Conservation (phyloP, 257 asterid species). For the Nicotiana benthamiana region DNA sequence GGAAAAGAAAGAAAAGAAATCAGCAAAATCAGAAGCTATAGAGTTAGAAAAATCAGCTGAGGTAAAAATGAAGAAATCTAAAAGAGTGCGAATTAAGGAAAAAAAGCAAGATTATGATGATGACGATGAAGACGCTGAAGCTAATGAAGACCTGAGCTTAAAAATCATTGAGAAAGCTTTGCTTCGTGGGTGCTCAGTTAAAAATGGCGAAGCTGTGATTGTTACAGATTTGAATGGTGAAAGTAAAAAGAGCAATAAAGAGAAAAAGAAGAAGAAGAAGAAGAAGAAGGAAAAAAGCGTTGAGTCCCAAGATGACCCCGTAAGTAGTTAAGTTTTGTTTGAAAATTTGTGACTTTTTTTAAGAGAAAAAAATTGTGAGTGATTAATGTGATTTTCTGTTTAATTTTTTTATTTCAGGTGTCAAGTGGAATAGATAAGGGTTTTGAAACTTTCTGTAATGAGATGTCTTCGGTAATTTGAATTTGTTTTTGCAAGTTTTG, state of each 20-base stretch:
- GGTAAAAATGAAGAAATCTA: neutral
- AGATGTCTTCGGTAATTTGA: constrained; percentile 45
- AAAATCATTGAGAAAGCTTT: constrained; percentile 59
- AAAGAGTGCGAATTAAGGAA: neutral
- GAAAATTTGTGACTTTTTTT: neutral
- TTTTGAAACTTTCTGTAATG: constrained; percentile 53
- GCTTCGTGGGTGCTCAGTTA: constrained; percentile 20
- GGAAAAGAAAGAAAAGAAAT: neutral
- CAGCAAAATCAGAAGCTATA: neutral
- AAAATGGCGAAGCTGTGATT: constrained; percentile 14
- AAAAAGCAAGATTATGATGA: neutral
- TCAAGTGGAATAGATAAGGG: constrained; percentile 36
- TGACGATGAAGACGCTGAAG: constrained; percentile 52
- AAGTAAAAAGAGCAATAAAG: constrained; percentile 35
- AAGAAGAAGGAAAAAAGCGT: constrained; percentile 18
- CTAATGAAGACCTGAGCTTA: constrained; percentile 76
- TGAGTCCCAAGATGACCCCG: constrained; percentile 26
- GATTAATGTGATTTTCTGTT: constrained; percentile 4
- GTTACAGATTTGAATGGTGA: constrained; percentile 29
- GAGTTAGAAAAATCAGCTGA: neutral
- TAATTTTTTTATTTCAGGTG: constrained; percentile 24
- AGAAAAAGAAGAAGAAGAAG: constrained; percentile 24
- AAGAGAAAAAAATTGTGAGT: neutral
- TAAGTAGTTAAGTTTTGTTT: constrained; percentile 17
- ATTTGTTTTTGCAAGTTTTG: neutral